These are phyloP conservation scores for Penstemon newberryi DNA, from an alignment of 257 asterid species.

Conservation along the genomic window DNA sequence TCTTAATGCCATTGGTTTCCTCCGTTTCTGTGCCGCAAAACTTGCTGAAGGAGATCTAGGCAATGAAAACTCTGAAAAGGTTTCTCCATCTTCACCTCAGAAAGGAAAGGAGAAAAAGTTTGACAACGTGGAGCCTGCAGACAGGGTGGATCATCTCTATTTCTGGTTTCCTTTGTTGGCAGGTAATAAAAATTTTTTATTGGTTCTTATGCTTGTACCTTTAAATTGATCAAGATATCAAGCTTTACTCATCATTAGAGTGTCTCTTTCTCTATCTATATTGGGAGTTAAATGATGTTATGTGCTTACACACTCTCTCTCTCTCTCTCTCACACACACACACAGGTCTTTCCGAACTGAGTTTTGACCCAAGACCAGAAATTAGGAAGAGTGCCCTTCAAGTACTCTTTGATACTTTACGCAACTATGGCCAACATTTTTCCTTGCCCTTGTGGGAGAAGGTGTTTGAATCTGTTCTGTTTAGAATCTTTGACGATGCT, in stretches of 20 bases:
- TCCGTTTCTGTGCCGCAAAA: constrained; percentile 91
- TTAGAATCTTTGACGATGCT: constrained; percentile 91
- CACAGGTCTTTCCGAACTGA: constrained; percentile 91
- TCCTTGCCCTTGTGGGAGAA: constrained; percentile 93
- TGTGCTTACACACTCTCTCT: constrained; percentile 24
- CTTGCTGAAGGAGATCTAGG: constrained; percentile 95
- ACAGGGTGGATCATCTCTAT: constrained; percentile 85
- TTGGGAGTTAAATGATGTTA: constrained; percentile 17
- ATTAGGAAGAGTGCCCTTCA: constrained; percentile 90
- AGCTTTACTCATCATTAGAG: constrained; percentile 17
- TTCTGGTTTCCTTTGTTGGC: constrained; percentile 99
- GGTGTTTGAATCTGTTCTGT: constrained; percentile 94
- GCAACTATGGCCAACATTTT: constrained; percentile 93
- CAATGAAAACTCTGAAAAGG: constrained; percentile 53
- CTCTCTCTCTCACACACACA: constrained; percentile 19
- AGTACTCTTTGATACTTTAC: constrained; percentile 87
- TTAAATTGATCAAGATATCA: constrained; percentile 1
- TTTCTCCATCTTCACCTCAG: constrained; percentile 68
- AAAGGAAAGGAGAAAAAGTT: constrained; percentile 58
- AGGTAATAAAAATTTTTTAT: constrained; percentile 44
- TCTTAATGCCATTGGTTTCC: constrained; percentile 96
- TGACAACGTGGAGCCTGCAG: constrained; percentile 63
- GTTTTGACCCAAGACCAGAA: constrained; percentile 97
- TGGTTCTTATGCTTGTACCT: constrained; percentile 17
- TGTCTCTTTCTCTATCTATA: constrained; percentile 20